Conservation (phyloP, 192 early-diverging fungal genomes). For the Coemansia sp. region DNA sequence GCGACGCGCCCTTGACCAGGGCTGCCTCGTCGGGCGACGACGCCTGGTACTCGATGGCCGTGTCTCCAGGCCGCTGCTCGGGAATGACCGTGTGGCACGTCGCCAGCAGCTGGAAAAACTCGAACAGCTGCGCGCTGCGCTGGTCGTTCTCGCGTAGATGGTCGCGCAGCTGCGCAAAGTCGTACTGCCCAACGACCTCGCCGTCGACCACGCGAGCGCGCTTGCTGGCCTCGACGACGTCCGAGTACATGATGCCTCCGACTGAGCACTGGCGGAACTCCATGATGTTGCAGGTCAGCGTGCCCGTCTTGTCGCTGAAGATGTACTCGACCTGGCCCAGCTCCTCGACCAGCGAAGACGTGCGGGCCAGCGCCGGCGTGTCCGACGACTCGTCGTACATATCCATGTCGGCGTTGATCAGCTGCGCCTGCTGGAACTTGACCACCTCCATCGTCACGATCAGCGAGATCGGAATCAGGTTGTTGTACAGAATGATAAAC, state of each 20-base stretch:
- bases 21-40: conserved; percentile 97
- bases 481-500: conserved; percentile 98
- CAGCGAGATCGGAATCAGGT: conserved; percentile 96
- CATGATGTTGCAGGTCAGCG: conserved; percentile 86
- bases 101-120: conserved; percentile 87
- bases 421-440: conserved; percentile 82
- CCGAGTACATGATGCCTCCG: conserved; percentile 87
- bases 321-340: conserved; percentile 97
- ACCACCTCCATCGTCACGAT: conserved; percentile 99
- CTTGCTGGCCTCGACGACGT: conserved; percentile 86
- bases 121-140: conserved; percentile 68
- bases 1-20: conserved; percentile 72
- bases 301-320: conserved; percentile 94
- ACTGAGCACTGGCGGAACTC: conserved; percentile 87
- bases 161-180: conserved; percentile 60
- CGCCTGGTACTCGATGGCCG: conserved; percentile 86
- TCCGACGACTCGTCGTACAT: conserved; percentile 94
- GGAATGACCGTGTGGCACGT: conserved; percentile 99
- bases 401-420: conserved; percentile 92
- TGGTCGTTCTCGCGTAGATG: conserved; percentile 53
- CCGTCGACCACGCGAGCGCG: conserved; percentile 74
- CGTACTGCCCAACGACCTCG: conserved; percentile 62
- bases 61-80: conserved; percentile 60
- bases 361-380: conserved; percentile 89
- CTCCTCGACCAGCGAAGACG: conserved; percentile 92